Evolutionary conservation across 2,329 filamentous ascomycete species (phyloP), one percentile per base, ranked within the genome.

Genomic region (Alternaria triticina): DNA sequence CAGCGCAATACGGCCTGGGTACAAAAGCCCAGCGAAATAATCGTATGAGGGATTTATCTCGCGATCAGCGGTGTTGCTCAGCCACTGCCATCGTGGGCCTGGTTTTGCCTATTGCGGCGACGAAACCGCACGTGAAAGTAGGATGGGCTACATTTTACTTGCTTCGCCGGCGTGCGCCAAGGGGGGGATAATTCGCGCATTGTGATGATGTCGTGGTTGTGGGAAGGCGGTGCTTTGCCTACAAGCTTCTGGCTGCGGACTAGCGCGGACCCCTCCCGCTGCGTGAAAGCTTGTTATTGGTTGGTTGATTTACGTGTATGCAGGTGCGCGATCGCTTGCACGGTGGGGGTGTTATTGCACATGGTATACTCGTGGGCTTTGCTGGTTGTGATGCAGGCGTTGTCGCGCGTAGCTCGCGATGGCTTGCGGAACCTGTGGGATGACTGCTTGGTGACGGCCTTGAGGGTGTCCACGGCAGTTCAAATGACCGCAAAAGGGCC

Each of bases 41-140:
- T 50, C 46, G 45, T 46, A 61, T 44, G 54, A 43, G 52, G 59
- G 17, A 61, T 61, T 61, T 61, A 45, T 51, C 46, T 17, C 7
- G 13, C 22, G 49, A 54, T 51, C 52, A 61, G 15, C 59, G 25
- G 36, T 17, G n/a, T 27, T 54, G 52, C 52, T 54, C 52, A 54
- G 52, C 52, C 52, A 54, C 52, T 10, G 9, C 23, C 33, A 54
- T 44, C 6, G n/a, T 44, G 52, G 33, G 52, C 23, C 51, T 54
- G n/a, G 11, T 23, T 27, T 51, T 51, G 20, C 28, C 20, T 52
- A 40, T 52, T 52, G 28, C 28, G 20, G 52, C 33, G 22, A n/a
- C 40, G 23, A 6, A 15, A 54, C 23, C 23, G 22, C 52, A 20
- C 22, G 52, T 54, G 52, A 54, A 54, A 28, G 52, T 28, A 13